A percentile compares a stretch with the other conserved stretches of the same genome.
phyloP scores from a whole-genome alignment of 352 stramenopile genomes.

The Pythium brachiatum region DNA sequence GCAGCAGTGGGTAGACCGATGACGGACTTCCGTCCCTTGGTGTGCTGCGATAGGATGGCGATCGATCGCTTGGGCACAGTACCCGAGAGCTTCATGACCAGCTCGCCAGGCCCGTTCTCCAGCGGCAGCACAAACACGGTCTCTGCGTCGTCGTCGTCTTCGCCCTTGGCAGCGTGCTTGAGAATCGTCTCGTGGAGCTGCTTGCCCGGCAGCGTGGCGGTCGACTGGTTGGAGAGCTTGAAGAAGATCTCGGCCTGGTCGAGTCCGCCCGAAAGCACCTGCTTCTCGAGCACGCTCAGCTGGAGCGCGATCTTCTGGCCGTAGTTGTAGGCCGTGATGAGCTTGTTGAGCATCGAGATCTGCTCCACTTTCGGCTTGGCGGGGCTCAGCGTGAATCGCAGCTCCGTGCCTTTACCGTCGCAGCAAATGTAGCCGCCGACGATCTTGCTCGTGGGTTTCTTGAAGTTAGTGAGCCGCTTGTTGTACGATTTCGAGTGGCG shows the following conservation, averaged over 20 bases:
- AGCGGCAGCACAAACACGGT: constrained; percentile 63
- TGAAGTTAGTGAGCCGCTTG: constrained; percentile 84
- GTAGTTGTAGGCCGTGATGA: constrained; percentile 82
- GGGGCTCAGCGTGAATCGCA: constrained; percentile 65
- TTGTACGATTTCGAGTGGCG: constrained; percentile 85
- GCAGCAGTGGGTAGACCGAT: background rate
- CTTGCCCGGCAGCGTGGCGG: constrained; percentile 43
- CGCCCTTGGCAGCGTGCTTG: constrained; percentile 35
- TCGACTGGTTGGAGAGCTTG: constrained; percentile 56
- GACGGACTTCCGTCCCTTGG: constrained; percentile 19
- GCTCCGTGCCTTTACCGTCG: constrained; percentile 73
- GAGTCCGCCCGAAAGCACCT: constrained; percentile 31
- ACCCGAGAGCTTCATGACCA: constrained; percentile 60
- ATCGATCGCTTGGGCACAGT: constrained; percentile 44
- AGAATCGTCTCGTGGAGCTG: constrained; percentile 60
- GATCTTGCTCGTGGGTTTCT: constrained; percentile 82
- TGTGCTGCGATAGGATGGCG: constrained; percentile 33
- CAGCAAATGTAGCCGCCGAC: constrained; percentile 84
- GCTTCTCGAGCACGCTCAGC: constrained; percentile 54
- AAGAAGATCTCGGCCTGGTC: constrained; percentile 67
- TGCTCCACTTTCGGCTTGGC: constrained; percentile 67
- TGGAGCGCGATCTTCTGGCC: constrained; percentile 82
- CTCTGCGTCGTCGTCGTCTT: constrained; percentile 32
- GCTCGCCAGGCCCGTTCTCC: constrained; percentile 48
- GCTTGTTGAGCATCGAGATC: constrained; percentile 84